These are phyloP conservation scores for Gelatoporia subvermispora DNA, from an alignment of 768 basidiomycete species.

Conservation along the genomic window DNA sequence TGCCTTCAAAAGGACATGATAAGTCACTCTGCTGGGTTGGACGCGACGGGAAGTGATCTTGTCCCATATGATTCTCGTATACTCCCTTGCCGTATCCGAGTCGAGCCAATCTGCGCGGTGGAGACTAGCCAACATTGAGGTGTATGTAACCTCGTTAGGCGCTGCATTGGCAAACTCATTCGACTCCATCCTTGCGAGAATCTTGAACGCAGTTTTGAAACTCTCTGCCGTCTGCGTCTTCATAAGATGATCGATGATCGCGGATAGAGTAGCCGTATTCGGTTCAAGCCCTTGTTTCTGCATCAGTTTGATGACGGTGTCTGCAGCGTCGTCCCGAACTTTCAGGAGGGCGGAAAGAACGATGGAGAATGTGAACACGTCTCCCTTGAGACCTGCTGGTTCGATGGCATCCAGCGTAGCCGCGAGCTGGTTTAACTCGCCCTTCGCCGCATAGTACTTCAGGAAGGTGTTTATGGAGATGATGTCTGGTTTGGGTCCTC, in stretches of 20 bases:
- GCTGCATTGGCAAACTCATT: conserved; percentile 31
- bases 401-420: conserved; percentile 53
- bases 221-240: conserved; percentile 47
- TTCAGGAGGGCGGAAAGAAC: conserved; percentile 75
- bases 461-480: conserved; percentile 82
- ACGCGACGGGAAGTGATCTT: conserved; percentile 57
- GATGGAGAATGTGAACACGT: conserved; percentile 84
- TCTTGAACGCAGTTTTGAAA: conserved; percentile 58
- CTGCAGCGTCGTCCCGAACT: conserved; percentile 59
- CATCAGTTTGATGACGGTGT: conserved; percentile 70
- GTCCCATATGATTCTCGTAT: conserved; percentile 44
- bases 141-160: conserved; percentile 84
- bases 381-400: conserved; percentile 52
- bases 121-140: conserved; percentile 68
- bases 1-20: conserved; percentile 73
- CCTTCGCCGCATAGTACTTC: conserved; percentile 54
- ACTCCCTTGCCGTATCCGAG: conserved; percentile 38
- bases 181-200: conserved; percentile 74
- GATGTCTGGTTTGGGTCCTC: conserved; percentile 64
- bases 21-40: conserved; percentile 56
- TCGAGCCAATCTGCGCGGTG: conserved; percentile 54
- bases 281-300: conserved; percentile 64
- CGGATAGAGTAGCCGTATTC: conserved; percentile 71
- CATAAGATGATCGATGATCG: conserved; percentile 75
- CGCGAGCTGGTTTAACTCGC: conserved; percentile 60